These are phyloP conservation scores for Spatholobus suberectus DNA, from an alignment of 306 rosid genomes.

Conservation along the genomic window DNA sequence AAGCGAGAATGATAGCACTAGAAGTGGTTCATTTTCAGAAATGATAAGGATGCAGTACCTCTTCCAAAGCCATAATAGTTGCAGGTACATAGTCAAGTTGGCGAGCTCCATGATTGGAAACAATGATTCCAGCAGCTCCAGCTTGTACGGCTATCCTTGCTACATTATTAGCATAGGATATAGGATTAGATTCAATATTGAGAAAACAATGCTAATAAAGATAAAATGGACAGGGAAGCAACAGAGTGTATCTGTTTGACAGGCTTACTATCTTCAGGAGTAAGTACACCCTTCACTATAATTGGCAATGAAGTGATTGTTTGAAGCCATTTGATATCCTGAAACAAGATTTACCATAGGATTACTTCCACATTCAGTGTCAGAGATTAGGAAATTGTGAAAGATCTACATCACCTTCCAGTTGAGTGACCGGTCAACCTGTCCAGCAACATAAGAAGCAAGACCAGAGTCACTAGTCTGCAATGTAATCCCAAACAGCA, in stretches of 20 bases:
- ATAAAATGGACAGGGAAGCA: conserved; percentile 15
- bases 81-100: conserved; percentile 98
- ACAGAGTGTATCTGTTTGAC: not conserved
- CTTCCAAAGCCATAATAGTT: conserved; percentile 86
- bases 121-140: conserved; percentile 89
- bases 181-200: not conserved
- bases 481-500: conserved; percentile 31
- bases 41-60: conserved; percentile 53
- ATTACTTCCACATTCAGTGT: conserved; percentile 34
- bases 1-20: not conserved
- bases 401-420: conserved; percentile 72
- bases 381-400: conserved; percentile 7
- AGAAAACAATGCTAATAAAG: conserved; percentile 1
- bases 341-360: conserved; percentile 36
- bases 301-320: conserved; percentile 91
- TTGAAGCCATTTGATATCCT: conserved; percentile 98
- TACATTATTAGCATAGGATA: conserved; percentile 41
- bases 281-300: conserved; percentile 85
- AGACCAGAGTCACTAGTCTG: conserved; percentile 84
- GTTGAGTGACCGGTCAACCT: conserved; percentile 76
- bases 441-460: conserved; percentile 75
- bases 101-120: conserved; percentile 98
- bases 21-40: not conserved
- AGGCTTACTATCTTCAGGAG: conserved; percentile 85
- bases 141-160: conserved; percentile 78